These are phyloP conservation scores for Fusarium sp. DNA, from an alignment of 2,329 filamentous ascomycete genomes.

Conservation along the genomic window DNA sequence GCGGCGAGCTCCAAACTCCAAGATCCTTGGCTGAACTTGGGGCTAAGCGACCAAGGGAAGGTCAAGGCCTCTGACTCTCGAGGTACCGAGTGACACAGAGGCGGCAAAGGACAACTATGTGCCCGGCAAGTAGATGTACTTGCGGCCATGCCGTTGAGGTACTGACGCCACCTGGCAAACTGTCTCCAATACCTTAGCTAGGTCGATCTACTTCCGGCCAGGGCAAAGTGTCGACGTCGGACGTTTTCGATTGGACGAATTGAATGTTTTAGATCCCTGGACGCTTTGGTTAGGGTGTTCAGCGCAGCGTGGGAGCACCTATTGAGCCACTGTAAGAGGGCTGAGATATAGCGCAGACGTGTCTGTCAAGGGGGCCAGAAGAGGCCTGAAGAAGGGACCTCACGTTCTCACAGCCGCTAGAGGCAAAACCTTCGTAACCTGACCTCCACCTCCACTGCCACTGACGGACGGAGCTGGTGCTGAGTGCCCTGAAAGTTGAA, in stretches of 20 bases:
- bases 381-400: conserved; percentile 15
- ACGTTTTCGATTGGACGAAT: conserved; percentile 35
- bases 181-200: conserved; percentile 23
- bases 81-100: conserved; percentile 34
- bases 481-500: conserved; percentile 30
- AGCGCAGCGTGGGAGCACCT: conserved; percentile 1
- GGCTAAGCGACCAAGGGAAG: conserved; percentile 36
- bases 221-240: conserved; percentile 34
- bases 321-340: conserved; percentile 35
- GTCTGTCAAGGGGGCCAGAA: conserved; percentile 20
- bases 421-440: conserved; percentile 52
- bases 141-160: conserved; percentile 34
- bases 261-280: conserved; percentile 7
- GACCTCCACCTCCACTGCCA: conserved; percentile 43
- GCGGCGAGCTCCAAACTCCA: conserved; percentile 29
- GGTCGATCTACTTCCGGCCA: conserved; percentile 41
- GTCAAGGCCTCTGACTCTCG: conserved; percentile 6
- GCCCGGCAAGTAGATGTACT: conserved; percentile 25
- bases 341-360: conserved; percentile 24
- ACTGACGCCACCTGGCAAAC: conserved; percentile 31
- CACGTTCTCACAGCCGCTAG: conserved; percentile 40
- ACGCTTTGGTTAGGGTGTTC: not conserved
- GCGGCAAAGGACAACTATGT: conserved; percentile 16
- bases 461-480: conserved; percentile 1
- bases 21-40: conserved; percentile 32